Evolutionary conservation across 768 basidiomycete genomes (phyloP), one percentile per base, ranked within the genome.

Genomic region (Cytidiella melzeri): DNA sequence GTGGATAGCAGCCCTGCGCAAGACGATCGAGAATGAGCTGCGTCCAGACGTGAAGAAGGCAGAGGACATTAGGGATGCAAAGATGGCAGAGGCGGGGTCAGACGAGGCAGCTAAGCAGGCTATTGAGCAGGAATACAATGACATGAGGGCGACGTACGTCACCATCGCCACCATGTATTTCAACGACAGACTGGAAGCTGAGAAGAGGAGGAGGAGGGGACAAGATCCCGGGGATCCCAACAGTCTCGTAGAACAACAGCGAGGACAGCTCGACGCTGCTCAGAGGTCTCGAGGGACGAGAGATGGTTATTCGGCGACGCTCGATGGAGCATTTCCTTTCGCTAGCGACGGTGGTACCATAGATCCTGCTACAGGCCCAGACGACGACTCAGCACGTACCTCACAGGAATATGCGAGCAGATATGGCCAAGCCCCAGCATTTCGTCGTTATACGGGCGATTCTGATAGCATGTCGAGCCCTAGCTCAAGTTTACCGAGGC

Each of bases 11-110:
- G 49, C 57, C 1, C 65, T 79, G 56, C 68, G 60, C 58, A 69
- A 72, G 36, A 69, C 72, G 57, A 84, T 88, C 57, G 76, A 80
- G 55, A 68, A 70, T 2, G 67, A 66, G 6, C 59, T 71, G 43
- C 59, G 55, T 30, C 58, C 64, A 41, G 62, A 64, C 55, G 73
- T 84, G 52, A 74, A 81, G 47, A 84, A 84, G 51, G 79, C 86
- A 18, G 81, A 81, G 65, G 73, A 78, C 50, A 79, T 76, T 50
- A 64, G 79, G 30, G 71, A 79, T 28, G 63, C 67, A 13, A 73
- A 79, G 60, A 67, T 87, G 12, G 69, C 48, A 59, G 64, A 73
- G 64, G 53, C 75, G 60, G 56, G 69, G 49, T 45, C 56, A 36
- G 64, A 60, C 3, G 49, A 55, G 15, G 56, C 64, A 15, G 30